Conservation (phyloP, 768 basidiomycete species). For the Kwoniella bestiolae region DNA sequence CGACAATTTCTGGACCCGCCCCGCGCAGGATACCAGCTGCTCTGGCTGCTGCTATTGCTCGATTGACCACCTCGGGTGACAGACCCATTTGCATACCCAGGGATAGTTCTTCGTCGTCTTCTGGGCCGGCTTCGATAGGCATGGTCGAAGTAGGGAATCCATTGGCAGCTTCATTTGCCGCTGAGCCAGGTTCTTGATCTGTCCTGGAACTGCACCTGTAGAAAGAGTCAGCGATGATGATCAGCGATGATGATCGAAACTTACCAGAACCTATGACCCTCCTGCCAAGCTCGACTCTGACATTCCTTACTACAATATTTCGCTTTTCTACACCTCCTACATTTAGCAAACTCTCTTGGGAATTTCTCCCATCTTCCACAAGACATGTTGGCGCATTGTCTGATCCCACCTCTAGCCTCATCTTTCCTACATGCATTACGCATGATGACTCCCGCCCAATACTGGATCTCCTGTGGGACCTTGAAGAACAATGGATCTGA, state of each 20-base stretch:
- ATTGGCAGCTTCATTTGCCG: slow-evolving; percentile 10
- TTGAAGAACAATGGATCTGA: slow-evolving; percentile 73
- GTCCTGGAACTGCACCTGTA: slow-evolving; percentile 39
- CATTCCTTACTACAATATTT: slow-evolving; percentile 99
- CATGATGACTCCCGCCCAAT: slow-evolving; percentile 99
- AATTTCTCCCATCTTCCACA: slow-evolving; percentile 93
- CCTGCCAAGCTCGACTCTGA: slow-evolving; percentile 94
- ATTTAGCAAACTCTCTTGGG: slow-evolving; percentile 96
- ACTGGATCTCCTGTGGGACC: slow-evolving; percentile 86
- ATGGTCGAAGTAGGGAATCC: slow-evolving; percentile 11
- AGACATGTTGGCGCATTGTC: slow-evolving; percentile 98
- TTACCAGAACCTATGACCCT: slow-evolving; percentile 92
- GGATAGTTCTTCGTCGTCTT: slow-evolving; percentile 31
- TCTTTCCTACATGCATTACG: slow-evolving; percentile 98
- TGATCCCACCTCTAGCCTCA: slow-evolving; percentile 84
- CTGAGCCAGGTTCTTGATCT: slow-evolving; percentile 28
- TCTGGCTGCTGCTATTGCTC: slow-evolving; percentile 17
- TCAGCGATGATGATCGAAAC: slow-evolving; percentile 4
- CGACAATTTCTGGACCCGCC: neutral
- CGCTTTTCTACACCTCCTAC: slow-evolving; percentile 90
- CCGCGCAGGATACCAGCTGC: slow-evolving; percentile 21
- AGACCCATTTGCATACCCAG: slow-evolving; percentile 21
- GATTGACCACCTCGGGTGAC: slow-evolving; percentile 19
- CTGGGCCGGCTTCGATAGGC: slow-evolving; percentile 23
- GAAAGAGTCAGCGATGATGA: neutral